Evolutionary conservation across 345 rosid genomes (phyloP).

Genomic region (Pistacia integerrima): DNA sequence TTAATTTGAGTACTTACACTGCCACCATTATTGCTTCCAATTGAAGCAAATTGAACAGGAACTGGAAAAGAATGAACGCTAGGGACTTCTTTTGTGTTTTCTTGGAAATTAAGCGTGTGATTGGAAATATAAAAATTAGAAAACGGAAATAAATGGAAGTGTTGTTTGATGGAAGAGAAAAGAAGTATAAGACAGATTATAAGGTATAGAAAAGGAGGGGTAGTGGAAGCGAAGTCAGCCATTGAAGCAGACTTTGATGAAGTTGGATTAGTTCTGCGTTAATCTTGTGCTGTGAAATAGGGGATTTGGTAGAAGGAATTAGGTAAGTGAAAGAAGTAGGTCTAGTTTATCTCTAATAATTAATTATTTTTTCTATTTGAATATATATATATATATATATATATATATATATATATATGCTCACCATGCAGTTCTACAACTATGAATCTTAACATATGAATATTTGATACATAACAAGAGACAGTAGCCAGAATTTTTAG

Average conservation of each 20-base stretch:
- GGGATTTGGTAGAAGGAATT: not conserved
- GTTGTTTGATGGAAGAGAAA: conserved; percentile 44
- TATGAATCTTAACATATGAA: no score
- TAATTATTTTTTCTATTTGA: no score
- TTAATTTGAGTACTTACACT: not conserved
- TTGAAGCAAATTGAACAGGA: conserved; percentile 5
- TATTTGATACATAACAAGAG: no score
- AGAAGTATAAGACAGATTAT: conserved; percentile 44
- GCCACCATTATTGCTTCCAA: not conserved
- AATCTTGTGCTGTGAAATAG: not conserved
- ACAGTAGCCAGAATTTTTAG: no score
- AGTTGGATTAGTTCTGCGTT: not conserved
- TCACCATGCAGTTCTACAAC: no score
- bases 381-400: no score
- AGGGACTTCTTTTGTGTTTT: not conserved
- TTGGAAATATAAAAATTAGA: conserved; percentile 15
- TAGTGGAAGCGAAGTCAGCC: conserved; percentile 51
- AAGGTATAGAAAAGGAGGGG: conserved; percentile 44
- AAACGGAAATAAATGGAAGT: conserved; percentile 22
- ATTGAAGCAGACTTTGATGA: conserved; percentile 15
- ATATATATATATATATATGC: no score
- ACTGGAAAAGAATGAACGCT: conserved; percentile 1
- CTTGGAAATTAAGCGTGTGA: not conserved
- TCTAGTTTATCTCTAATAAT: not conserved
- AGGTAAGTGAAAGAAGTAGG: not conserved